Base-by-base conservation (phyloP, 257 asterid species). In the Capsicum chinense region DNA sequence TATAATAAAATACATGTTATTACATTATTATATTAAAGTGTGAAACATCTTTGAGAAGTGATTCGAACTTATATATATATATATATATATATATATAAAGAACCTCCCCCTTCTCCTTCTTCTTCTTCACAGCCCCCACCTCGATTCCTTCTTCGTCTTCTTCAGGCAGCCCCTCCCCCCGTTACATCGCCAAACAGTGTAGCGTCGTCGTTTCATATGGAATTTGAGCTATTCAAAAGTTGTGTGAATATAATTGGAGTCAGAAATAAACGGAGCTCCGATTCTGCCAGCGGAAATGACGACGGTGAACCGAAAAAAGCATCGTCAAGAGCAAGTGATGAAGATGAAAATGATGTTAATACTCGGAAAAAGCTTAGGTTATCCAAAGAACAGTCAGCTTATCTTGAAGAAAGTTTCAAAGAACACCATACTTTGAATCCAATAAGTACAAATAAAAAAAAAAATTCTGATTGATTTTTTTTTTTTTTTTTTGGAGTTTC, bases 341-440 rank as follows among this genome's bases (percentile, higher is more conserved):
- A 93, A 16, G 97, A 95, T 44, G 99, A 95, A 50, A 92, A 91
- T 35, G 94, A 90, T 16, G 63, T 83, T 1, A 93, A 91, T 87
- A 73, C 93, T 6, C 84, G 95, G 26, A 95, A 94, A 80, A 95
- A 95, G 48, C 94, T 95, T 42, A 82, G 99, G 52, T 87, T 95
- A 0, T 93, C 98, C 0, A 95, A 94, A 88, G 92, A 95, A 79
- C 98, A 94, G 78, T 92, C 98, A 26, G 97, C 97, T 82, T 92
- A 86, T 87, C 97, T 94, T 10, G 98, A 94, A 89, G 93, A 93
- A 83, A 94, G 97, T 85, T 94, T 94, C 84, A 94, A 91, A 85
- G 95, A 93, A 81, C 97, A 92, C 92, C 87, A 86, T 87, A 94
- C 97, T 9, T 93, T 94, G 57, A 94, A 92, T 88, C 99, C 98